Base-by-base conservation (phyloP, 1,284 basidiomycete species). In the Erythrobasidium hasegawianum region DNA sequence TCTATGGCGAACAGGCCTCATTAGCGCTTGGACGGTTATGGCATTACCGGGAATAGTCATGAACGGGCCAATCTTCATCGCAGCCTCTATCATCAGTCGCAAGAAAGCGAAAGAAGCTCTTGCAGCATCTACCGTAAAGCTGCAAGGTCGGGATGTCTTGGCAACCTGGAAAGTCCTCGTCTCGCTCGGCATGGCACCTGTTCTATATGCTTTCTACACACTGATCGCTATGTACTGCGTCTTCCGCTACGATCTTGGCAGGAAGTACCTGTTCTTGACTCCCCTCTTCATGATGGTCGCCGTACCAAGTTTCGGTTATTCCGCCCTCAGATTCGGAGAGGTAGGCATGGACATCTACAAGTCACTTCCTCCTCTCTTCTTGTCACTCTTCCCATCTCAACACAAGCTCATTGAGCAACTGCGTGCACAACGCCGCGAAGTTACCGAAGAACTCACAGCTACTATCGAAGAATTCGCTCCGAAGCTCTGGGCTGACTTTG, bases 141-240 rank as follows among this genome's bases (percentile, higher is more conserved):
- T 99, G 67, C 89, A 90, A 39, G 96, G 87, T 27, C 85, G 90
- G 56, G 96, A 99, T 76, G 96, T 98, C 13, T 81, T 99, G 16
- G 96, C 93, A 0, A 94, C 94, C 1, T 98, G 96, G 96, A 98
- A 99, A 77, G 86, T 99, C 33, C 83, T 99, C 53, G 94, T 98
- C 60, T 95, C 92, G 11, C 81, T 98, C 57, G 96, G 88, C 22
- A 81, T 92, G 41, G 88, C 91, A 7, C 95, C 96, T 7, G 79
- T 96, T 7, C 80, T 98, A 38, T 98, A 98, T 80, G 78, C 83
- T 8, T 78, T 88, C 71, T 97, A 96, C 78, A 89, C 90, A 38
- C 78, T 88, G 73, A 74, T 94, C 39, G 90, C 92, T 10, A 89
- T 89, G 18, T 74, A 86, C 29, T 78, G 94, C 59, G 89, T 87